Evolutionary conservation across 2,329 filamentous ascomycete genomes (phyloP), one percentile per base, ranked within the genome.

Genomic region (Exophiala dermatitidis): DNA sequence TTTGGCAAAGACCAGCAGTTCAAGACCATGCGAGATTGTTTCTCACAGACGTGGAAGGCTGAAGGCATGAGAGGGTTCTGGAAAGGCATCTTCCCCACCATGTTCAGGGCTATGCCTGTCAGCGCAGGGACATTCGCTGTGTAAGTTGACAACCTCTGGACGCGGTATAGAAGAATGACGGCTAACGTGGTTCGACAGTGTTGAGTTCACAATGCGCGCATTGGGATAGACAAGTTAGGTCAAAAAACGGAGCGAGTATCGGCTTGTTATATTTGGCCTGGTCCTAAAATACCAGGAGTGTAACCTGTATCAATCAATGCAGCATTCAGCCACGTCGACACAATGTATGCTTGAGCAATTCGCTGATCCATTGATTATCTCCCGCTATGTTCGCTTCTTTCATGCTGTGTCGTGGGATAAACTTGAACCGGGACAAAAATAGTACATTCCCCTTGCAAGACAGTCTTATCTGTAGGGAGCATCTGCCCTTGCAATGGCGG

Each of bases 61-160:
- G 90, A 94, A 72, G 93, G 93, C 0, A 66, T 83, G 63, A 74
- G 81, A 40, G 93, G 90, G 0, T 97, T 98, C 76, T 97, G 90
- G 90, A 94, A 87, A 76, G 93, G 93, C 4, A 82, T 98, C 62
- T 88, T 80, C 0, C 93, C 93, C 42, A 97, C 93, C 31, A 71
- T 97, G 68, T 71, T 96, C 66, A 88, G 93, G 69, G 93, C 93
- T 47, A 95, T 97, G 90, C 93, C 93, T 5, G 93, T 98, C 45
- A 93, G 87, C 69, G 93, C 91, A 1, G 91, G 91, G n/a, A 98
- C 93, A 1, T 98, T 98, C 77, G 89, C 88, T 31, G 90, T 93
- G 62, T 79, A 61, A 64, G 63, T 57, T 53, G 10, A 36, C 9
- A 6, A 4, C 7, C 10, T 4, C 32, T 28, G 4, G 19, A 28